phyloP scores from a whole-genome alignment of 2,329 filamentous ascomycete species.

The Drechslerella dactyloides region DNA sequence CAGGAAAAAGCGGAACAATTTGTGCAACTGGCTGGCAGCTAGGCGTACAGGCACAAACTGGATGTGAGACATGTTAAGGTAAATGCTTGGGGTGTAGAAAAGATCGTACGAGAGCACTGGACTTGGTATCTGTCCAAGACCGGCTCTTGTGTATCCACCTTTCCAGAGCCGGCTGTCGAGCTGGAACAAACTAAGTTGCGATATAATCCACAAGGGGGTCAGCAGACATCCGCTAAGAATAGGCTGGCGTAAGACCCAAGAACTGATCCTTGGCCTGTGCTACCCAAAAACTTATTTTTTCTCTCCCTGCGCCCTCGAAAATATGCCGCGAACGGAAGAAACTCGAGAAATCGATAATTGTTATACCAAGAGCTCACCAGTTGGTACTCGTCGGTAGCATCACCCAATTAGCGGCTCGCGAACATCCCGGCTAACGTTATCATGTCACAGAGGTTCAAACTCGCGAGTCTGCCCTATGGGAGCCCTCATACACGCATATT shows the following conservation, averaged over 20 bases:
- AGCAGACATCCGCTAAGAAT: constrained; percentile 47
- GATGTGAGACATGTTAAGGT: neutral
- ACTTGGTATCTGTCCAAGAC: no score
- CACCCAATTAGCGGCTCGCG: no score
- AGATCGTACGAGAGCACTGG: no score
- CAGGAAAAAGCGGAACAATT: constrained; percentile 42
- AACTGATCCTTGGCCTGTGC: constrained; percentile 29
- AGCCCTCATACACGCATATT: no score
- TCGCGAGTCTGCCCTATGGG: no score
- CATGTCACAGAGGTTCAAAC: no score
- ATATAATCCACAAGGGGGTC: constrained; percentile 28
- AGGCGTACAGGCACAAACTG: neutral
- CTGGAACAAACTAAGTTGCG: constrained; percentile 3
- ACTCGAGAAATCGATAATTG: constrained; percentile 1
- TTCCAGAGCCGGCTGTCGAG: constrained; percentile 27
- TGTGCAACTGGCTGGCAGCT: constrained; percentile 20
- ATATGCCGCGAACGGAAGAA: constrained; percentile 28
- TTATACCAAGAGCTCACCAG: neutral
- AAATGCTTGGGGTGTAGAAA: neutral
- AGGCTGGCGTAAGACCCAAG: constrained; percentile 42
- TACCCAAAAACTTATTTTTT: constrained; percentile 12
- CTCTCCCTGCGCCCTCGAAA: neutral
- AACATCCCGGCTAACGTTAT: no score
- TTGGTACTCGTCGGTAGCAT: no score
- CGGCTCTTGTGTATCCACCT: constrained; percentile 5